phyloP scores from a whole-genome alignment of 495 filamentous ascomycete species.

The Podospora didyma region DNA sequence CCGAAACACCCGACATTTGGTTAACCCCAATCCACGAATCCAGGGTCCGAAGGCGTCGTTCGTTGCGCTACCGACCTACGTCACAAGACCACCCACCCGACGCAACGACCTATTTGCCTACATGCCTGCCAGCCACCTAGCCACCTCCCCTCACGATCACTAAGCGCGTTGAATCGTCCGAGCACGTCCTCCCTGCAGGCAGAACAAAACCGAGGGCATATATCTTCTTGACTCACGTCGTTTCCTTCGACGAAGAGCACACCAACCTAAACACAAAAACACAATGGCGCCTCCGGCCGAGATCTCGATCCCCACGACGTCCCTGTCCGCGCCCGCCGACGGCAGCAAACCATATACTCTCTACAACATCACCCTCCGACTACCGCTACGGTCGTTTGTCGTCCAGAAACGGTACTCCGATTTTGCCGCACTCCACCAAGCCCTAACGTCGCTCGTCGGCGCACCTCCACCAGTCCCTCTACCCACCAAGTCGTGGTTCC shows the following conservation, averaged over 20 bases:
- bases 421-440: conserved; percentile 71
- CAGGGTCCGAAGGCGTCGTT: not conserved
- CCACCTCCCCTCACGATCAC: no score
- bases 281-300: conserved; percentile 72
- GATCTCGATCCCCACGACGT: conserved; percentile 76
- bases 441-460: conserved; percentile 61
- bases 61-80: not conserved
- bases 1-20: not conserved
- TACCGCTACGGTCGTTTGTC: conserved; percentile 82
- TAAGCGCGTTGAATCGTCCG: no score
- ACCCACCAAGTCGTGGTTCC: conserved; percentile 82
- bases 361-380: conserved; percentile 87
- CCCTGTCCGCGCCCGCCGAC: conserved; percentile 46
- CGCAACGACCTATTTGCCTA: not conserved
- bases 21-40: no score
- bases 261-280: not conserved
- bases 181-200: no score
- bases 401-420: conserved; percentile 94
- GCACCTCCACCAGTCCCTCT: conserved; percentile 57
- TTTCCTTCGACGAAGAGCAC: not conserved
- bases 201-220: not conserved
- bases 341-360: conserved; percentile 74
- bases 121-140: no score
- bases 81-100: not conserved
- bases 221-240: not conserved